Conservation (phyloP, 768 basidiomycete species). For the Tephrocybe sp. region DNA sequence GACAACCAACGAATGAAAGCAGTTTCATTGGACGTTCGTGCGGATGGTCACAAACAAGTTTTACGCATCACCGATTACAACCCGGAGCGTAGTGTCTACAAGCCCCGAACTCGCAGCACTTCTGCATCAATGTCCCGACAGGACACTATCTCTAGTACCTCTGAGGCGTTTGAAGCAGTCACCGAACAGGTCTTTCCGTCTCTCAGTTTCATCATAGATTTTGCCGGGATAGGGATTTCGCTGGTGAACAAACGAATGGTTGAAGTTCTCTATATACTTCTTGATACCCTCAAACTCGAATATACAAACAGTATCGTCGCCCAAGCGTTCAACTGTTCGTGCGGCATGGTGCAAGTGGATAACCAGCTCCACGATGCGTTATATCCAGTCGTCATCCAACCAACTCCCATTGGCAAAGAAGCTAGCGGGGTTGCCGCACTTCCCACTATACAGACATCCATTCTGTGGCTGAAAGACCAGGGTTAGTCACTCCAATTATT, state of each 20-base stretch:
- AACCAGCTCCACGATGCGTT: slow-evolving; percentile 97
- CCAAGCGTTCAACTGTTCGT: slow-evolving; percentile 76
- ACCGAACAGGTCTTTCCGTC: slow-evolving; percentile 68
- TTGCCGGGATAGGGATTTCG: slow-evolving; percentile 91
- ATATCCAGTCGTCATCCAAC: slow-evolving; percentile 93
- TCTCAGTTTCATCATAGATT: slow-evolving; percentile 66
- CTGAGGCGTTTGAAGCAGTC: slow-evolving; percentile 83
- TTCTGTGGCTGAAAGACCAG: slow-evolving; percentile 91
- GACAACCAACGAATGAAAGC: slow-evolving; percentile 53
- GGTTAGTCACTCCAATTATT: slow-evolving; percentile 43
- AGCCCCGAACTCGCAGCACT: slow-evolving; percentile 57
- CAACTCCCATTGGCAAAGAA: slow-evolving; percentile 81
- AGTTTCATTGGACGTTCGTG: slow-evolving; percentile 90
- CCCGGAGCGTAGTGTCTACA: slow-evolving; percentile 84
- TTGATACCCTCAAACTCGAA: slow-evolving; percentile 77
- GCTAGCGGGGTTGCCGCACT: slow-evolving; percentile 73
- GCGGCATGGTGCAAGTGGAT: slow-evolving; percentile 90
- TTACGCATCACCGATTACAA: slow-evolving; percentile 86
- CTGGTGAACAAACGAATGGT: slow-evolving; percentile 82
- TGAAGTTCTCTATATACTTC: slow-evolving; percentile 87
- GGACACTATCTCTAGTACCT: slow-evolving; percentile 66
- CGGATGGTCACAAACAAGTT: slow-evolving; percentile 81
- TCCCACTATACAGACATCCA: slow-evolving; percentile 85
- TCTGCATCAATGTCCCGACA: slow-evolving; percentile 51
- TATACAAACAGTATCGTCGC: slow-evolving; percentile 78